Conservation (phyloP, 768 basidiomycete species). For the Filobasidium wieringae region DNA sequence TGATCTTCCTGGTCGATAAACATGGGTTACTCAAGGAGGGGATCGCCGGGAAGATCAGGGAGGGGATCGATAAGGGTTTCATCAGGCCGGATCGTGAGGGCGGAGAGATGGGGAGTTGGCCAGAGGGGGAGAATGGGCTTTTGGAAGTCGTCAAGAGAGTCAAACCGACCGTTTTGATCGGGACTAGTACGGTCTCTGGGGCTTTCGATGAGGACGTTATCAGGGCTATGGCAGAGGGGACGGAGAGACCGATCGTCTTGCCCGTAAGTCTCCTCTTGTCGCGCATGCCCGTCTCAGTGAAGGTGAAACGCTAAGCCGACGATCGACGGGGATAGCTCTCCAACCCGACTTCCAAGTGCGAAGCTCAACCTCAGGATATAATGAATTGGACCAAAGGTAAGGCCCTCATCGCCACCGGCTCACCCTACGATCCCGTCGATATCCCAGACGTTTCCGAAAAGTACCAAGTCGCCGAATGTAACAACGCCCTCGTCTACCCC, state of each 20-base stretch:
- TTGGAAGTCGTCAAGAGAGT: conserved; percentile 59
- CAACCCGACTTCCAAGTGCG: conserved; percentile 66
- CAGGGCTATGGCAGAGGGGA: conserved; percentile 48
- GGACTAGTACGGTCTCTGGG: conserved; percentile 64
- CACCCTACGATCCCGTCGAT: conserved; percentile 65
- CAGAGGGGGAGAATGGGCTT: conserved; percentile 38
- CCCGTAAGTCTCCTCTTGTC: conserved; percentile 44
- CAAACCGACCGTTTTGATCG: conserved; percentile 74
- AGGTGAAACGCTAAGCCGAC: not conserved
- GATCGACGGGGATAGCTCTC: conserved; percentile 42
- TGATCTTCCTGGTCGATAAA: conserved; percentile 64
- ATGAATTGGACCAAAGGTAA: conserved; percentile 68
- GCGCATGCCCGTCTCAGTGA: not conserved
- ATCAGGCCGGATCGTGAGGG: conserved; percentile 47
- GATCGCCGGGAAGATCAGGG: conserved; percentile 40
- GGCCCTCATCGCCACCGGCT: conserved; percentile 72
- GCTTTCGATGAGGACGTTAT: conserved; percentile 45
- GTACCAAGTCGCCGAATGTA: conserved; percentile 42
- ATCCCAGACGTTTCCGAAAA: conserved; percentile 51
- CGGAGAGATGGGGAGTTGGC: conserved; percentile 41
- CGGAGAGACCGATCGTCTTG: conserved; percentile 66
- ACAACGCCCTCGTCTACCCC: conserved; percentile 55
- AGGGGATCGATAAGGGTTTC: conserved; percentile 48
- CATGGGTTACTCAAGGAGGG: conserved; percentile 52
- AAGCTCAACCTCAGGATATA: conserved; percentile 47